Evolutionary conservation across 2,329 filamentous ascomycete genomes (phyloP).

Genomic region (Xylariaceae sp.): DNA sequence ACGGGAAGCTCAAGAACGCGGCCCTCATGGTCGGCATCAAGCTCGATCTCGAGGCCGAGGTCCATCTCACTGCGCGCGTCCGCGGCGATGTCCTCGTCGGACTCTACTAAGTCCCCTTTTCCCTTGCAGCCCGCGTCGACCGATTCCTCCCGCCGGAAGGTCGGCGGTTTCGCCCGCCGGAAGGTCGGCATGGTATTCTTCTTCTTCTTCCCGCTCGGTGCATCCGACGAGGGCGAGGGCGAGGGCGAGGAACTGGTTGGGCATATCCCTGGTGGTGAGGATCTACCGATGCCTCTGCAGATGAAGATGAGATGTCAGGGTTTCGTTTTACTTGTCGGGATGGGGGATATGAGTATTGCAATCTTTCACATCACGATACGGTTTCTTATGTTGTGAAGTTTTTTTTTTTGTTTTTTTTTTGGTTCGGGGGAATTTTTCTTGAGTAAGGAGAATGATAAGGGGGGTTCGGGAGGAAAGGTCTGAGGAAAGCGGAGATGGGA

Average conservation of each 20-base stretch:
- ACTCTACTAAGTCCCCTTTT: conserved; percentile 39
- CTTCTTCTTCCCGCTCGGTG: conserved; percentile 16
- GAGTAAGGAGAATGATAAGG: conserved; percentile 5
- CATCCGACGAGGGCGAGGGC: neutral
- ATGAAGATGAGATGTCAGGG: conserved; percentile 7
- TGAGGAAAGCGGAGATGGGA: neutral
- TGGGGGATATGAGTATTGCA: conserved; percentile 10
- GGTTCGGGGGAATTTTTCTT: conserved; percentile 2
- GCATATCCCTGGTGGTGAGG: too few relatives aligned
- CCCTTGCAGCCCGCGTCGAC: conserved; percentile 8
- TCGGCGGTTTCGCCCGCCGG: too few relatives aligned
- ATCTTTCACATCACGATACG: conserved; percentile 16
- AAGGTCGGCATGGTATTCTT: conserved; percentile 6
- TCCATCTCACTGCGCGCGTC: conserved; percentile 55
- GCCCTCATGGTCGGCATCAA: conserved; percentile 57
- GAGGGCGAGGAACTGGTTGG: neutral
- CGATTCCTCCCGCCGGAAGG: neutral
- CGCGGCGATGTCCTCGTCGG: conserved; percentile 57
- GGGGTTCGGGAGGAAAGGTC: neutral
- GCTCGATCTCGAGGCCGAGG: conserved; percentile 57
- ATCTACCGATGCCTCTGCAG: conserved; percentile 6
- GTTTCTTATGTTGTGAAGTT: conserved; percentile 2
- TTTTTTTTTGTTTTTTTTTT: conserved; percentile 14
- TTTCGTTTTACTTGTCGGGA: conserved; percentile 8
- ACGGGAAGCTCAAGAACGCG: conserved; percentile 53